Conservation (phyloP, 352 stramenopile genomes). For the Pythium periplocum region DNA sequence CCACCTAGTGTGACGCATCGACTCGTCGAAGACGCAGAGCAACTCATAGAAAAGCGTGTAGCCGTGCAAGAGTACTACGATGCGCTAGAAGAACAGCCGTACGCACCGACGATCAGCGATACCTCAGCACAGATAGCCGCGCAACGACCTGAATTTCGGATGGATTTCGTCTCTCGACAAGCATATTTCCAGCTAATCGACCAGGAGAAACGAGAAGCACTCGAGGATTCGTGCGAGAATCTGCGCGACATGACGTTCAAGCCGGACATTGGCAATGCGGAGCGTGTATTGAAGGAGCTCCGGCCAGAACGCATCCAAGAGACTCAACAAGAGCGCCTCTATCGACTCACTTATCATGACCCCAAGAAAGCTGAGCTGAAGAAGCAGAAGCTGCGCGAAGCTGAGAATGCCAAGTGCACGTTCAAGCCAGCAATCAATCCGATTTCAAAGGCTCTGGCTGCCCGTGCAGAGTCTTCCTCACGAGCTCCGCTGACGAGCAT, state of each 20-base stretch:
- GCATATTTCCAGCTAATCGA: slow-evolving; percentile 63
- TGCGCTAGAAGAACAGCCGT: slow-evolving; percentile 51
- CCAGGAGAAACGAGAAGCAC: slow-evolving; percentile 47
- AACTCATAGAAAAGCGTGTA: slow-evolving; percentile 32
- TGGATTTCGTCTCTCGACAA: slow-evolving; percentile 71
- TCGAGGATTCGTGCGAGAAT: slow-evolving; percentile 40
- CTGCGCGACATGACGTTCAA: slow-evolving; percentile 52
- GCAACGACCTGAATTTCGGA: slow-evolving; percentile 65
- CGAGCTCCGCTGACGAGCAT: slow-evolving; percentile 19
- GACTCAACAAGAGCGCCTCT: slow-evolving; percentile 44
- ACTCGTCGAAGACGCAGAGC: slow-evolving; percentile 46
- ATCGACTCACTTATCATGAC: slow-evolving; percentile 69
- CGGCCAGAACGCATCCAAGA: slow-evolving; percentile 58
- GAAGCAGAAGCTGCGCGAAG: slow-evolving; percentile 50
- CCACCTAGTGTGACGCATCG: slow-evolving; percentile 44
- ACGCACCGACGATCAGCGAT: slow-evolving; percentile 55
- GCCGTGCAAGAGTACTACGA: slow-evolving; percentile 72
- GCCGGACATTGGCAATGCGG: slow-evolving; percentile 73
- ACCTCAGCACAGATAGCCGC: slow-evolving; percentile 43
- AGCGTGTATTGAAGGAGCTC: slow-evolving; percentile 57
- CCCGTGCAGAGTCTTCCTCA: slow-evolving; percentile 19
- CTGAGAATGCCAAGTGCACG: slow-evolving; percentile 49
- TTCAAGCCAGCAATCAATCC: slow-evolving; percentile 81
- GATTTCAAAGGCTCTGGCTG: slow-evolving; percentile 58
- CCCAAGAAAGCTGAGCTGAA: slow-evolving; percentile 49